Conservation (phyloP, 2,329 filamentous ascomycete genomes). For the Fusarium globosum region DNA sequence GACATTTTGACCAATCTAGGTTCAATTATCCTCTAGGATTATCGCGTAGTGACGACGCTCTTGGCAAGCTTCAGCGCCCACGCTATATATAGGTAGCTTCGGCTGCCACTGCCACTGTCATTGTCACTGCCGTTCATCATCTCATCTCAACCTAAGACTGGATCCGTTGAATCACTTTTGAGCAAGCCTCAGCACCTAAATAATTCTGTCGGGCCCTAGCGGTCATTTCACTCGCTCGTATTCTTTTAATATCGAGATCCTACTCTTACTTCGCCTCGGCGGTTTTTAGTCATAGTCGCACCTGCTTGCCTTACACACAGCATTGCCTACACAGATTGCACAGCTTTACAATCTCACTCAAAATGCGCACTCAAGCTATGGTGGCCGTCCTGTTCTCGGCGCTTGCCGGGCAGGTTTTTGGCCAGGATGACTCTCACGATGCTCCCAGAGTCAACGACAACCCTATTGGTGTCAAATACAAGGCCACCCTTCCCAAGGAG, state of each 20-base stretch:
- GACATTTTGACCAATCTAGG: slow-evolving; percentile 6
- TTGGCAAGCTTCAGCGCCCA: slow-evolving; percentile 25
- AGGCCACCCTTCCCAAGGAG: slow-evolving; percentile 65
- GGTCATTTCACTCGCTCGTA: slow-evolving; percentile 25
- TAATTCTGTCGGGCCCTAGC: slow-evolving; percentile 21
- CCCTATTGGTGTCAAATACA: slow-evolving; percentile 63
- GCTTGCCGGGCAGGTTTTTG: slow-evolving; percentile 44
- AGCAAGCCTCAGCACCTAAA: slow-evolving; percentile 24
- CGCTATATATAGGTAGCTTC: slow-evolving; percentile 32
- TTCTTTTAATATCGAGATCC: slow-evolving; percentile 1
- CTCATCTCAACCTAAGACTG: slow-evolving; percentile 1
- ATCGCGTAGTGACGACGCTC: slow-evolving; percentile 23
- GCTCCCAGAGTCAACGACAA: slow-evolving; percentile 67
- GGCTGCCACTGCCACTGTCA: slow-evolving; percentile 14
- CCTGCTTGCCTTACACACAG: slow-evolving; percentile 16
- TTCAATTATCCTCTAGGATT: slow-evolving; percentile 4
- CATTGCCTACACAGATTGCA: slow-evolving; percentile 1
- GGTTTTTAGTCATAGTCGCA: neutral
- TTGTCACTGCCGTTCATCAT: neutral
- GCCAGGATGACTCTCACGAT: slow-evolving; percentile 47
- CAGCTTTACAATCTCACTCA: slow-evolving; percentile 6
- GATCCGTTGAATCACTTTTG: slow-evolving; percentile 22
- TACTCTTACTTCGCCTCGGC: neutral
- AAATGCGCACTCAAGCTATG: slow-evolving; percentile 40
- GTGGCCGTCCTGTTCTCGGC: slow-evolving; percentile 45